Conservation (phyloP, 2,329 filamentous ascomycete species). For the Pseudonectria buxi region DNA sequence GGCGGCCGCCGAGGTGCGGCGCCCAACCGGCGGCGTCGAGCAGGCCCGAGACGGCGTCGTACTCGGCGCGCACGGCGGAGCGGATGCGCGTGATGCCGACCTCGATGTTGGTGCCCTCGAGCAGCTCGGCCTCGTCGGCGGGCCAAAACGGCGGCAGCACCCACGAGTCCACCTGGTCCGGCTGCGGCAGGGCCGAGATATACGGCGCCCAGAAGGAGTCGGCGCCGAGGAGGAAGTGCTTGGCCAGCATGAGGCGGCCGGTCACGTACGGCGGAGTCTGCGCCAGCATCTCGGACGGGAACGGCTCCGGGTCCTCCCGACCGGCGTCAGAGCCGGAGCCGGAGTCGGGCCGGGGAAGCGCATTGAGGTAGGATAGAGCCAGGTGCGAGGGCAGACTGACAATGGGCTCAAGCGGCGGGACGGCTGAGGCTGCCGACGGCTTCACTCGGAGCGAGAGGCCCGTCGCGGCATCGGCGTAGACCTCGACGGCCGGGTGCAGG, state of each 20-base stretch:
- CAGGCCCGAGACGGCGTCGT: conserved; percentile 33
- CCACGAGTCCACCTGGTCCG: conserved; percentile 43
- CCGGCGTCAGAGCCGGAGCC: background rate
- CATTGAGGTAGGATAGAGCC: conserved; percentile 54
- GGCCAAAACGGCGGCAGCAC: conserved; percentile 58
- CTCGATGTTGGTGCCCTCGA: conserved; percentile 48
- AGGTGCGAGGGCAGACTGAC: conserved; percentile 46
- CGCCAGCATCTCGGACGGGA: conserved; percentile 45
- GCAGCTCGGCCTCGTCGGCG: conserved; percentile 49
- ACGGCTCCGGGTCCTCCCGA: conserved; percentile 17
- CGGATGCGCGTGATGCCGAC: conserved; percentile 44
- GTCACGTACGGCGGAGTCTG: conserved; percentile 50
- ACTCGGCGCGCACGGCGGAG: conserved; percentile 39
- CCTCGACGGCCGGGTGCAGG: conserved; percentile 45
- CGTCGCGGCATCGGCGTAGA: conserved; percentile 44
- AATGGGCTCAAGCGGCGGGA: conserved; percentile 36
- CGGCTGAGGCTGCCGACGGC: conserved; percentile 16
- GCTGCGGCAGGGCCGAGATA: conserved; percentile 57
- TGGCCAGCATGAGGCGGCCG: conserved; percentile 61
- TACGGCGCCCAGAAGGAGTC: conserved; percentile 64
- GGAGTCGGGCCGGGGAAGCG: conserved; percentile 27
- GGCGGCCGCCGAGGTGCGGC: conserved; percentile 25
- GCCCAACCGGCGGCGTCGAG: conserved; percentile 23
- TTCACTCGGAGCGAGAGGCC: conserved; percentile 50
- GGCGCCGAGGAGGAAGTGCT: conserved; percentile 53